Base-by-base conservation (phyloP, 179 eudicot genomes). In the Corrigiola litoralis region DNA sequence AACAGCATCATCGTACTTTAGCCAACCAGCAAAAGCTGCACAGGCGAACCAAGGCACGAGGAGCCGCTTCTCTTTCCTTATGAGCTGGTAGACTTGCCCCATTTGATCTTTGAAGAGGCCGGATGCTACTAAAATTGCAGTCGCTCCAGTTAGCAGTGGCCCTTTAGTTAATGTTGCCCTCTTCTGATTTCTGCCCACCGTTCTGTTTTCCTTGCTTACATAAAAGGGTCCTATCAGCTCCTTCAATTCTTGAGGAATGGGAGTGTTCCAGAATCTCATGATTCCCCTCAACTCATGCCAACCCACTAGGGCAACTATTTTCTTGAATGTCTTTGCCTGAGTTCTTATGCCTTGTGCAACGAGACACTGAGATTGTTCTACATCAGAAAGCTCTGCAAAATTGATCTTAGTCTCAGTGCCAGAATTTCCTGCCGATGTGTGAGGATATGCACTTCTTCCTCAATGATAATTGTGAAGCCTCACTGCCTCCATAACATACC, bases 261-360 rank as follows among this genome's bases (percentile, higher is more conserved):
- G 69, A 65, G 25, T 8, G 5, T 65, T 52, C 60, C 49, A 52
- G 60, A 51, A 65, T 38, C 23, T 51, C 45, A 24, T 40, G 40
- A 65, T 40, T 38, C 58, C 40, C 27, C 10, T 27, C 49, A 44
- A 51, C 18, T 52, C 48, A 51, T 38, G 34, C 13, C 53, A 38
- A 52, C 47, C 60, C 27, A 56, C 53, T 27, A 65, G 13, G 8
- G 53, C 59, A 8, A 65, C 69, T 27, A 65, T 65, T 65, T 65
- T 65, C 38, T 52, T 38, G 2, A 51, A 65, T 60, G 38, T 65
- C 38, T 65, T 36, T 28, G 60, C 47, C 52, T 65, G 69, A 7
- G 28, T 50, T 6, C 42, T 32, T 38, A 65, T 38, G 28, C 60
- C 69, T 18, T 65, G 49, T 5, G 60, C 40, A 9, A 42, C 23